Conservation (phyloP, 108 stramenopile species). For the Cyclotella cryptica region DNA sequence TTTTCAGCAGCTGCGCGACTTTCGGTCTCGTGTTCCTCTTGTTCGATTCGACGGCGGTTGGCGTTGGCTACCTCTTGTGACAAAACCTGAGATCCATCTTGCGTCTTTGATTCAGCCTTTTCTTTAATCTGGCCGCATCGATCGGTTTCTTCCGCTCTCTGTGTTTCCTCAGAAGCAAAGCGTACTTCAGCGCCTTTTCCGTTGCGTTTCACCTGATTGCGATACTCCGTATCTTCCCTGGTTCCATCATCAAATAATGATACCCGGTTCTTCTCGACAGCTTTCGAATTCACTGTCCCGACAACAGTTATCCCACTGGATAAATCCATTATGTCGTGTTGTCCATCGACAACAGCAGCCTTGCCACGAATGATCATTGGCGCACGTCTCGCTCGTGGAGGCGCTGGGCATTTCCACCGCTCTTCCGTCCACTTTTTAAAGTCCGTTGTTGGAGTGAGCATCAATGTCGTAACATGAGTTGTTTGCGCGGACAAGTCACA, state of each 20-base stretch:
- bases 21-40: not conserved
- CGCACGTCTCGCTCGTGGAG: not conserved
- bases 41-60: not conserved
- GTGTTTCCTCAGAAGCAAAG: not conserved
- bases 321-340: not conserved
- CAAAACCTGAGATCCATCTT: too few relatives aligned
- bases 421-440: not conserved
- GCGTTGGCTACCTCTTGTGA: not conserved
- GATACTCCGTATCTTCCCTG: not conserved
- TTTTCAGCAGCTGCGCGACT: not conserved
- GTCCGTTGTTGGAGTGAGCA: not conserved
- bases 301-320: not conserved
- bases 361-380: not conserved
- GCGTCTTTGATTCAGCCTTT: not conserved
- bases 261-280: not conserved
- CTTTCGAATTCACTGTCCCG: not conserved
- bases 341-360: not conserved
- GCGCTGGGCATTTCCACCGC: not conserved
- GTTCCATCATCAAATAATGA: not conserved
- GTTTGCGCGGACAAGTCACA: not conserved
- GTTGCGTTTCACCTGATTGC: not conserved
- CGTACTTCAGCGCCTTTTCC: not conserved
- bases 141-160: not conserved
- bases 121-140: not conserved
- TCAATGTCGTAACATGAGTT: not conserved